Evolutionary conservation across 2,329 filamentous ascomycete genomes (phyloP).

Genomic region (Fusarium abutilonis): DNA sequence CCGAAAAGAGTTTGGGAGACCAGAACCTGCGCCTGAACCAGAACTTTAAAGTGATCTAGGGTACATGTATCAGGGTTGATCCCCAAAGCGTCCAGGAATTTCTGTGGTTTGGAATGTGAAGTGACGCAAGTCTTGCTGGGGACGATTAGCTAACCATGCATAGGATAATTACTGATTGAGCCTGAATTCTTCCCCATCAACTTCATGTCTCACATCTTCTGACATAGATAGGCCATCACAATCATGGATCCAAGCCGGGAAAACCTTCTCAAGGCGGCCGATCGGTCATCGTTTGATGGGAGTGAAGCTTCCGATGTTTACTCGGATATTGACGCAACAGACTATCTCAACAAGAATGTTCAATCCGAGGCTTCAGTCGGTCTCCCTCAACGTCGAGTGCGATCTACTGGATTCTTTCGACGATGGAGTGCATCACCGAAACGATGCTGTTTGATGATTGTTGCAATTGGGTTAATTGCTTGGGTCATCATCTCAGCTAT

Average conservation of each 20-base stretch:
- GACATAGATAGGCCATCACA: too few relatives aligned
- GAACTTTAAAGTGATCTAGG: constrained; percentile 10
- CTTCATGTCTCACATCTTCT: constrained; percentile 23
- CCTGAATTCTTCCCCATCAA: background rate
- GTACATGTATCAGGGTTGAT: constrained; percentile 11
- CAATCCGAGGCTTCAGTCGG: background rate
- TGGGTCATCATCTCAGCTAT: constrained; percentile 52
- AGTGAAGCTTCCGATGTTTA: constrained; percentile 41
- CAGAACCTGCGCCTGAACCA: background rate
- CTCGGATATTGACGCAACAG: constrained; percentile 48
- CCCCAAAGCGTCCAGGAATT: constrained; percentile 19
- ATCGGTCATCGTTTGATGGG: constrained; percentile 37
- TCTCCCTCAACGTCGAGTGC: constrained; percentile 1
- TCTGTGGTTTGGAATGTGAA: constrained; percentile 28
- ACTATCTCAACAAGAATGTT: constrained; percentile 42
- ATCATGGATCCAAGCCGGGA: constrained; percentile 48
- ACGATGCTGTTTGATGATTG: constrained; percentile 35
- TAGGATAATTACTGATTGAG: background rate
- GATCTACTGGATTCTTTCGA: constrained; percentile 17
- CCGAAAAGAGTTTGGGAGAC: too few relatives aligned
- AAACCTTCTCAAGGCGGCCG: constrained; percentile 44
- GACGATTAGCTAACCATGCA: constrained; percentile 33
- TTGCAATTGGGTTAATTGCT: constrained; percentile 24
- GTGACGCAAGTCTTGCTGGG: constrained; percentile 25
- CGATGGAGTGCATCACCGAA: constrained; percentile 25